Percentiles rank a stretch among this genome's conserved stretches.
phyloP scores from a whole-genome alignment of 2,329 filamentous ascomycete genomes.

The Penicillium sp. region DNA sequence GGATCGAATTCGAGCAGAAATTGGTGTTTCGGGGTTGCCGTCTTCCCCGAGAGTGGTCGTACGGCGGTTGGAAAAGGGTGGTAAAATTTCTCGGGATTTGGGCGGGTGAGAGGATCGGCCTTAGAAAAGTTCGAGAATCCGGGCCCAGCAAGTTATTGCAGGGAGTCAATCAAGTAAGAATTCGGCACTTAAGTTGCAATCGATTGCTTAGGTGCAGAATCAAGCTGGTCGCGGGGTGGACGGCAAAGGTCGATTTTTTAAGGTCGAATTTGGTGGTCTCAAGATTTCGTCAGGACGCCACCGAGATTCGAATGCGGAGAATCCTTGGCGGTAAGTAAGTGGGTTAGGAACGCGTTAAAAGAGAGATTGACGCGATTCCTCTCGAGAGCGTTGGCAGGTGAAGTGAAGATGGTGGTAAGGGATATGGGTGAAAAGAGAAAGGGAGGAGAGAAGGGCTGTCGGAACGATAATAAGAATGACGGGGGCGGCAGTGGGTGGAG shows the following conservation, averaged over 20 bases:
- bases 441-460: constrained; percentile 17
- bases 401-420: background rate
- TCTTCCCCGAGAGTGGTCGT: constrained; percentile 45
- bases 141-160: constrained; percentile 18
- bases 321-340: constrained; percentile 3
- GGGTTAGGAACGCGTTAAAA: constrained; percentile 19
- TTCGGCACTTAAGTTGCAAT: constrained; percentile 21
- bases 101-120: constrained; percentile 4
- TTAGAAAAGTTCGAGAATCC: constrained; percentile 14
- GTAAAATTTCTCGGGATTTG: constrained; percentile 19
- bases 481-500: constrained; percentile 27
- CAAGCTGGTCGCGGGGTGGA: background rate
- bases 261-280: background rate
- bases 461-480: constrained; percentile 31
- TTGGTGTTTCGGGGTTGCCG: constrained; percentile 42
- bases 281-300: constrained; percentile 18
- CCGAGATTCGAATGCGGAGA: constrained; percentile 19
- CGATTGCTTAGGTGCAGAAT: background rate
- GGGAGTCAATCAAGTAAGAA: constrained; percentile 18
- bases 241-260: background rate
- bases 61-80: constrained; percentile 36
- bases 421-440: constrained; percentile 14
- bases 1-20: constrained; percentile 3
- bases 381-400: background rate
- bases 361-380: constrained; percentile 20